Evolutionary conservation across 73 alveolate species (phyloP).

Genomic region (Paraurostyla sp.): DNA sequence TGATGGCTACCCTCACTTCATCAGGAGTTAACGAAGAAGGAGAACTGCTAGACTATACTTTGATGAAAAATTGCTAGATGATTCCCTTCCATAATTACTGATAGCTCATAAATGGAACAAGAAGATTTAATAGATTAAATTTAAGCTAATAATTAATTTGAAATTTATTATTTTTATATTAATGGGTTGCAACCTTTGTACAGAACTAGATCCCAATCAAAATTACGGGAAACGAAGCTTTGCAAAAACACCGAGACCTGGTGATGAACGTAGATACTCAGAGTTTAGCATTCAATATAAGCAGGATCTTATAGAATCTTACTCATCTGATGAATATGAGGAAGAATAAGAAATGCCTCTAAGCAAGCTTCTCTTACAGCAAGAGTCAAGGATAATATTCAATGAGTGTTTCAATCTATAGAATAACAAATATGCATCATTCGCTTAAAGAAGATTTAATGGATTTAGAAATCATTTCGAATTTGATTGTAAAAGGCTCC

Average conservation of each 20-base stretch:
- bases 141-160: background rate
- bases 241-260: no score
- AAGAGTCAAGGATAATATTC: background rate
- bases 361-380: background rate
- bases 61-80: conserved; percentile 55
- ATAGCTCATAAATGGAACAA: background rate
- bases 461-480: conserved; percentile 39
- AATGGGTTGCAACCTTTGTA: conserved; percentile 27
- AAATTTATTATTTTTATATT: background rate
- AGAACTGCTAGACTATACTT: conserved; percentile 19
- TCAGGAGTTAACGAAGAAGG: conserved; percentile 38
- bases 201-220: background rate
- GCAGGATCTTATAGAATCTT: background rate
- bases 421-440: background rate
- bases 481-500: conserved; percentile 21
- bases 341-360: background rate
- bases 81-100: conserved; percentile 1
- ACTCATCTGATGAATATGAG: background rate
- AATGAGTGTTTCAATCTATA: background rate
- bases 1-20: conserved; percentile 55
- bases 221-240: background rate
- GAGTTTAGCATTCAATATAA: no score
- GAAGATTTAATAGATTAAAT: background rate
- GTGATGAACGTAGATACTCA: no score
- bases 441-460: conserved; percentile 10